Conservation (phyloP, 345 rosid genomes). For the Eucalyptus virginea region DNA sequence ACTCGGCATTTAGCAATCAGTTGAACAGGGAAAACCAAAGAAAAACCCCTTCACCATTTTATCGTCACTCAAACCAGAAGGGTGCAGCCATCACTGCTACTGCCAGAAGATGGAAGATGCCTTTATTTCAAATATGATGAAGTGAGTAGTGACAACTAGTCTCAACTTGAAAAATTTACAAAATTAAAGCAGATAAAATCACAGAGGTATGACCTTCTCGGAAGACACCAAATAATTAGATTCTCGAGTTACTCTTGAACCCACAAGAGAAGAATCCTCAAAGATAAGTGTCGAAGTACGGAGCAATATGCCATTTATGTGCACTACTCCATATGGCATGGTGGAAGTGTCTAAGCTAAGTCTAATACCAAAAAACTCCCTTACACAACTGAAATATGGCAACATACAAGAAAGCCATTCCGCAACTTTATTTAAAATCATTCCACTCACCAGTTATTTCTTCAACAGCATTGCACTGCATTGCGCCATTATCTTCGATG, state of each 20-base stretch:
- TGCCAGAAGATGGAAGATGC: neutral
- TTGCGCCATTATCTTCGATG: conserved; percentile 97
- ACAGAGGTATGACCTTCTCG: neutral
- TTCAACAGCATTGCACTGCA: conserved; percentile 73
- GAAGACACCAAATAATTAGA: neutral
- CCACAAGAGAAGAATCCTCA: neutral
- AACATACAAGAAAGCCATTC: neutral
- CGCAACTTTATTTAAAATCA: neutral
- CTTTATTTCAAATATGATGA: neutral
- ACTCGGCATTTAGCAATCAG: neutral
- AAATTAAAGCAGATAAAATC: neutral
- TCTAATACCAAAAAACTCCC: neutral
- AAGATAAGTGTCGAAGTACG: neutral
- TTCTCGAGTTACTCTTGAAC: neutral
- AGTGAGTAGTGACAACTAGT: neutral
- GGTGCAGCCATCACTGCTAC: neutral
- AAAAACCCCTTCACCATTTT: neutral
- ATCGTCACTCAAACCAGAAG: neutral
- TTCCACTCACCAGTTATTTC: conserved; percentile 30
- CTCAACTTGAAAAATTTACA: neutral
- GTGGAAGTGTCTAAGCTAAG: neutral
- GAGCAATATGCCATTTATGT: neutral
- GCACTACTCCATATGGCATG: neutral
- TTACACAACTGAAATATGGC: neutral
- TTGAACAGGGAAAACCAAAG: neutral